Conservation (phyloP, 306 rosid genomes). For the Nissolia schottii region DNA sequence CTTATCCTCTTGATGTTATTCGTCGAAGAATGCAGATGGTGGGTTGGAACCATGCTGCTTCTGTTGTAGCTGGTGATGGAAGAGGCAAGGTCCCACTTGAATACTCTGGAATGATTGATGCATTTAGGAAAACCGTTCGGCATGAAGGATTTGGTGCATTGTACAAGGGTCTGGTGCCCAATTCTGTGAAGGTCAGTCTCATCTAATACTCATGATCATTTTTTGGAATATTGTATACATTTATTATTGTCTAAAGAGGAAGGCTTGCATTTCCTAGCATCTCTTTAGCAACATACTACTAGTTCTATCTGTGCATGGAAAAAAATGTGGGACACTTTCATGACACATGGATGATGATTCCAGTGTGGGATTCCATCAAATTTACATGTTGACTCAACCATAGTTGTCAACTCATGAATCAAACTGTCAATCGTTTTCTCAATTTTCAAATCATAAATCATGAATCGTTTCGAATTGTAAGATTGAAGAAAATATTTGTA, state of each 20-base stretch:
- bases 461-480: too few relatives aligned
- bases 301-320: not conserved
- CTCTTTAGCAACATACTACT: not conserved
- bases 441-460: too few relatives aligned
- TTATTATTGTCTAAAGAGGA: not conserved
- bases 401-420: too few relatives aligned
- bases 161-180: conserved; percentile 98
- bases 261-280: not conserved
- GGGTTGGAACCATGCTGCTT: conserved; percentile 94
- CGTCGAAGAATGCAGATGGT: conserved; percentile 99
- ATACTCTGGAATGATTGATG: conserved; percentile 91
- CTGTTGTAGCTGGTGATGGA: conserved; percentile 85
- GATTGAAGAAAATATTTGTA: too few relatives aligned
- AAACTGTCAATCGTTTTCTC: too few relatives aligned
- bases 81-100: conserved; percentile 69
- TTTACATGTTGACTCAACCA: too few relatives aligned
- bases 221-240: not conserved
- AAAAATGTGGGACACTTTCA: not conserved
- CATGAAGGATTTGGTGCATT: conserved; percentile 93
- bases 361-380: not conserved
- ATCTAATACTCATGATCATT: conserved; percentile 4
- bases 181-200: conserved; percentile 88
- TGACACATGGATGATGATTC: conserved; percentile 8
- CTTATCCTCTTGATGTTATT: conserved; percentile 98
- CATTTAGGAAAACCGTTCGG: conserved; percentile 91